Evolutionary conservation across 257 asterid species (phyloP).

Genomic region (Solanum pimpinellifolium): DNA sequence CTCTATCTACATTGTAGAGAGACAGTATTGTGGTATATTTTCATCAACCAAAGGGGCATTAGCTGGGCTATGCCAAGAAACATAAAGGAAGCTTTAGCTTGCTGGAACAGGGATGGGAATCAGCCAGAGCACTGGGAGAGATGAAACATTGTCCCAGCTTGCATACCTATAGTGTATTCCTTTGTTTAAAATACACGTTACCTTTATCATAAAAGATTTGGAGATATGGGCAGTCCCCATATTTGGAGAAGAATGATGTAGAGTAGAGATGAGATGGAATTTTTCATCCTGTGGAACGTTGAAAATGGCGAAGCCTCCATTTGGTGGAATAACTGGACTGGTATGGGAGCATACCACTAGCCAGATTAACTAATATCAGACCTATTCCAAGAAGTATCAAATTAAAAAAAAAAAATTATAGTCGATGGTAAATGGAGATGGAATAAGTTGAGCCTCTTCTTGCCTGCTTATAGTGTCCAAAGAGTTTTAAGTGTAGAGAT

Average conservation of each 20-base stretch:
- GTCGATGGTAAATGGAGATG: not conserved
- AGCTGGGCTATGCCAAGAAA: not conserved
- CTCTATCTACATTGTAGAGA: not conserved
- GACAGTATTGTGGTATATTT: not conserved
- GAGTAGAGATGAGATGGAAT: not conserved
- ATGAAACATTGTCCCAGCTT: not conserved
- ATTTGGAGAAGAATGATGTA: not conserved
- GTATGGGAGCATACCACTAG: not conserved
- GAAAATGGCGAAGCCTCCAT: not conserved
- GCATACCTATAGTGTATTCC: not conserved
- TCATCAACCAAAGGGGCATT: not conserved
- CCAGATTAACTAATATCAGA: not conserved
- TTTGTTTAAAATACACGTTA: not conserved
- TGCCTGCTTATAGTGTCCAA: not conserved
- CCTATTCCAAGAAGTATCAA: not conserved
- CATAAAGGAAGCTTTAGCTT: not conserved
- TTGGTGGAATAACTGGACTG: not conserved
- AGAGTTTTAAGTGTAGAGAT: not conserved
- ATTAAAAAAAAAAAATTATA: not conserved
- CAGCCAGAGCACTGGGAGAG: not conserved
- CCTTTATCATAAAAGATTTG: not conserved
- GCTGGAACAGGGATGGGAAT: not conserved
- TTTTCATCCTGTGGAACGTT: not conserved
- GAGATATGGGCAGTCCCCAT: not conserved
- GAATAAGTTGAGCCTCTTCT: not conserved